Evolutionary conservation across 1,284 basidiomycete genomes (phyloP).

Genomic region (Lentinula novae-zelandiae): DNA sequence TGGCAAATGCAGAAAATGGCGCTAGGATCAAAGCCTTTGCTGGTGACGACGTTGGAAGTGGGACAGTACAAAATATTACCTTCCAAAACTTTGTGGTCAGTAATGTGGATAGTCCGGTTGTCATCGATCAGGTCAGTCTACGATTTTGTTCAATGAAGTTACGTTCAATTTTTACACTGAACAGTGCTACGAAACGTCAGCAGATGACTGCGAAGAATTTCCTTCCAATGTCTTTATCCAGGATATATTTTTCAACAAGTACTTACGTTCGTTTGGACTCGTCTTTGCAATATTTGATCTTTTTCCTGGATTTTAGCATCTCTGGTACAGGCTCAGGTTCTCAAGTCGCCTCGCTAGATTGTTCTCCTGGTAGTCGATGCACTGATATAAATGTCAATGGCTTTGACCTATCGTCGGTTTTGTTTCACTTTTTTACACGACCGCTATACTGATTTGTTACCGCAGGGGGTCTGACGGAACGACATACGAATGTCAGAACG

Average conservation of each 20-base stretch:
- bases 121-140: slow-evolving; percentile 45
- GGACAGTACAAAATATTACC: slow-evolving; percentile 57
- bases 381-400: slow-evolving; percentile 46
- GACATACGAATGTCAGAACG: slow-evolving; percentile 12
- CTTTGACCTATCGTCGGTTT: slow-evolving; percentile 35
- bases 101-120: slow-evolving; percentile 52
- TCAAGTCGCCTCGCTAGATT: slow-evolving; percentile 52
- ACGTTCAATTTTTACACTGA: neutral
- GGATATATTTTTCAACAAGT: slow-evolving; percentile 49
- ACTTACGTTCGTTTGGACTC: slow-evolving; percentile 11
- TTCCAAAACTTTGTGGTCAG: slow-evolving; percentile 46
- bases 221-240: slow-evolving; percentile 52
- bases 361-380: slow-evolving; percentile 52
- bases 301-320: slow-evolving; percentile 30
- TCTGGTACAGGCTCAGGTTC: slow-evolving; percentile 53
- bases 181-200: slow-evolving; percentile 52
- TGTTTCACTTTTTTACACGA: neutral
- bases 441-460: neutral
- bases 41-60: slow-evolving; percentile 55
- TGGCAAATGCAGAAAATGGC: slow-evolving; percentile 60
- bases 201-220: slow-evolving; percentile 42
- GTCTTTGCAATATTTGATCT: neutral
- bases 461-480: slow-evolving; percentile 1
- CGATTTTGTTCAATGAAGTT: neutral
- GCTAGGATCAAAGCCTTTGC: slow-evolving; percentile 69